Percentiles rank a stretch among this genome's conserved stretches.
Evolutionary conservation across 805 yeast species (phyloP).

Genomic region (Pichia deserticola): DNA sequence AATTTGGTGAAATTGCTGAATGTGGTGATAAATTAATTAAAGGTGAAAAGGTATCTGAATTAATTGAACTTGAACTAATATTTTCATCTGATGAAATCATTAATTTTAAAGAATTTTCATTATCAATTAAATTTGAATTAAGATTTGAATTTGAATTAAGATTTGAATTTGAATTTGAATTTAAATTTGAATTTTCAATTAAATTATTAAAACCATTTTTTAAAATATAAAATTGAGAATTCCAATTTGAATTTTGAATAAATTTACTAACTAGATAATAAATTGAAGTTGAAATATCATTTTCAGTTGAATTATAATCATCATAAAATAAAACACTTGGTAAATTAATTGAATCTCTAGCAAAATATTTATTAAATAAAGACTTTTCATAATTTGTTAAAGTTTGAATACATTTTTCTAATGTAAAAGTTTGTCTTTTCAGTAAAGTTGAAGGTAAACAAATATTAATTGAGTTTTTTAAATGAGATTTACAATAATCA

Average conservation of each 20-base stretch:
- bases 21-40: conserved; percentile 16
- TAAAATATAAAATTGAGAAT: conserved; percentile 36
- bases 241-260: conserved; percentile 30
- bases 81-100: neutral
- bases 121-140: neutral
- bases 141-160: neutral
- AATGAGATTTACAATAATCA: conserved; percentile 54
- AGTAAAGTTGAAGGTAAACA: conserved; percentile 87
- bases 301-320: conserved; percentile 25
- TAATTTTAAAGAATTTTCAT: neutral
- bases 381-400: conserved; percentile 46
- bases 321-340: conserved; percentile 51
- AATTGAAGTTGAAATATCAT: conserved; percentile 31
- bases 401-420: conserved; percentile 55
- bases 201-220: conserved; percentile 36
- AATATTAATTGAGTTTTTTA: conserved; percentile 59
- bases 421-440: conserved; percentile 64
- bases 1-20: neutral
- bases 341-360: conserved; percentile 22
- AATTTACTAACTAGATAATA: conserved; percentile 44
- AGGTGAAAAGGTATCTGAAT: conserved; percentile 14
- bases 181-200: conserved; percentile 5
- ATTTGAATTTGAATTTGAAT: neutral
- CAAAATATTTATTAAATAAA: conserved; percentile 33
- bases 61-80: conserved; percentile 4